Evolutionary conservation across 2,329 filamentous ascomycete genomes (phyloP), one percentile per base, ranked within the genome.

Genomic region (Rhynchosporium secalis): DNA sequence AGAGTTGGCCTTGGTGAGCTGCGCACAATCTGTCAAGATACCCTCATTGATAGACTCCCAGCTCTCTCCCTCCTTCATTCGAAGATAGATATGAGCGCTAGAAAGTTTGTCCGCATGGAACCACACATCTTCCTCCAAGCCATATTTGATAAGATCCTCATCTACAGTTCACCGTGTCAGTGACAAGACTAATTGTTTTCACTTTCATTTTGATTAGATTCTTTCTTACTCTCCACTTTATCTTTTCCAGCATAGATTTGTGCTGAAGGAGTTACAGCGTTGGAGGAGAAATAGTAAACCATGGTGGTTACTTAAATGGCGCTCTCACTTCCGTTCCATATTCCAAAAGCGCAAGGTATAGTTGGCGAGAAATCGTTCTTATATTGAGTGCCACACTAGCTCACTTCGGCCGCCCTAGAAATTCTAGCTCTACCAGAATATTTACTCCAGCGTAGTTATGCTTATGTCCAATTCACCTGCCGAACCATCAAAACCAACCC

Each of bases 71-170:
- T 94, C 87, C 15, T 80, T 82, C 69, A 98, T 83, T 40, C 95
- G 89, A 40, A 99, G 85, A 78, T 99, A 99, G 71, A 99, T 92
- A 78, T 99, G 95, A 2, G 95, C 95, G 70, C 91, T 96, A 47
- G 93, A 97, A 40, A 99, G 84, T 75, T 99, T 99, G 81, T 99
- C 95, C 71, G 89, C 95, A 81, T 99, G 95, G 74, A 99, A 99
- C 95, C 95, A 99, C 72, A 99, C 87, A 80, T 99, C 95, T 75
- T 96, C 89, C 56, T 97, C 92, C 84, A 92, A 91, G 68, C 95
- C 95, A 76, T 91, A 90, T 72, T 94, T 91, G 76, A 99, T 98
- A 71, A 99, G 78, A 70, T 96, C 92, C 83, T 99, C 95, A 79
- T 98, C 95, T 99, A 75, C 6, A 29, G 40, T 43, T 61, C 20